Evolutionary conservation across 495 filamentous ascomycete species (phyloP).

Genomic region (Penicillium antarcticum): DNA sequence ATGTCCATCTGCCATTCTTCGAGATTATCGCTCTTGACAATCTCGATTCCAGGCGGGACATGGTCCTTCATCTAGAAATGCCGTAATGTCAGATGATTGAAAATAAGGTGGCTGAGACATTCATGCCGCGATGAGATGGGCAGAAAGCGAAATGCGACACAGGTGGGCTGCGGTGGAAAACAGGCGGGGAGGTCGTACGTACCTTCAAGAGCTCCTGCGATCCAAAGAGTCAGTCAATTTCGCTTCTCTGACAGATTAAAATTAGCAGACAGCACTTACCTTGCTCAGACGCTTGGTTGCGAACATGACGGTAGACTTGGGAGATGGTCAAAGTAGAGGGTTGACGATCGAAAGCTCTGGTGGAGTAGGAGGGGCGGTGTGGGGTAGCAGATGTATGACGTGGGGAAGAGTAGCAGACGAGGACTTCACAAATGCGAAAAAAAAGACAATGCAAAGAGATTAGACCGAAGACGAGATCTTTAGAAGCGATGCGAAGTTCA

Average conservation of each 20-base stretch:
- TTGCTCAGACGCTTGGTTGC: slow-evolving; percentile 48
- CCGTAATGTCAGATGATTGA: neutral
- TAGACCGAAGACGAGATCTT: too few relatives aligned
- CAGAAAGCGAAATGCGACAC: neutral
- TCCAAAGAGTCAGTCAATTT: slow-evolving; percentile 1
- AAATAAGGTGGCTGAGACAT: neutral
- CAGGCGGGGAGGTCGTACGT: slow-evolving; percentile 9
- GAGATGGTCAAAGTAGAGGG: neutral
- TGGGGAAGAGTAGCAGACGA: neutral
- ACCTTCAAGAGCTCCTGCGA: slow-evolving; percentile 43
- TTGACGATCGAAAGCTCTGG: neutral
- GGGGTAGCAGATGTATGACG: slow-evolving; percentile 6
- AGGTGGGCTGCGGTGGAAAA: neutral
- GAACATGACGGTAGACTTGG: slow-evolving; percentile 29
- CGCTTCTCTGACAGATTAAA: neutral
- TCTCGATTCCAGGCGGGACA: slow-evolving; percentile 65
- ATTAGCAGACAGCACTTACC: slow-evolving; percentile 19
- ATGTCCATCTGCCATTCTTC: slow-evolving; percentile 95
- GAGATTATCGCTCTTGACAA: slow-evolving; percentile 77
- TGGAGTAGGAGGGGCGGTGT: slow-evolving; percentile 6
- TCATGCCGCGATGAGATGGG: neutral
- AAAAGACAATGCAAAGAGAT: neutral
- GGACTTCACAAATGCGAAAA: neutral
- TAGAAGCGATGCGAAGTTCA: too few relatives aligned
- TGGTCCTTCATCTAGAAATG: slow-evolving; percentile 44